Conservation (phyloP, 129 eudicot genomes). For the Calendula officinalis region DNA sequence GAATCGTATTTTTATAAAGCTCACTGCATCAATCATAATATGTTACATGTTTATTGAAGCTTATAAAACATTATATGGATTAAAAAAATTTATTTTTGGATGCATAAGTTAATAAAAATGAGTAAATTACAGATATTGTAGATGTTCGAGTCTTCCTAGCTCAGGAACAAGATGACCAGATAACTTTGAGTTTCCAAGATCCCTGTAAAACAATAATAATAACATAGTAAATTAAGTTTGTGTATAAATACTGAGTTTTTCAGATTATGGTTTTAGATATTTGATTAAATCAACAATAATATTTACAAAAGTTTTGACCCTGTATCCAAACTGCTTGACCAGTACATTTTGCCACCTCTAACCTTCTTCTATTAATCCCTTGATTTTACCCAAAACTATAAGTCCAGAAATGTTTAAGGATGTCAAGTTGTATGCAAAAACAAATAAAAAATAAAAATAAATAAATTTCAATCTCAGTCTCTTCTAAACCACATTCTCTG, state of each 20-base stretch:
- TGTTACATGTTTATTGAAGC: not conserved
- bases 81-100: too few species aligned
- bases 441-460: too few species aligned
- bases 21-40: slow-evolving; percentile 49
- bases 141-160: slow-evolving; percentile 85
- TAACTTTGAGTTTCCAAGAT: slow-evolving; percentile 90
- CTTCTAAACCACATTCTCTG: too few species aligned
- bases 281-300: not conserved
- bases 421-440: too few species aligned
- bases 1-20: slow-evolving; percentile 83
- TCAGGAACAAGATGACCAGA: slow-evolving; percentile 89
- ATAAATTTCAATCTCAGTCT: too few species aligned
- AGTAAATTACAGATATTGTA: slow-evolving; percentile 84
- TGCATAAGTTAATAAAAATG: not conserved
- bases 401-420: too few species aligned
- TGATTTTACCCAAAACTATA: too few species aligned
- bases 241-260: not conserved
- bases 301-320: too few species aligned
- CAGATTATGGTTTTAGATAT: slow-evolving; percentile 8
- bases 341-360: too few species aligned
- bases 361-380: too few species aligned
- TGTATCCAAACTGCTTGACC: not conserved
- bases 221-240: slow-evolving; percentile 1
- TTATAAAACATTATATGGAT: not conserved
- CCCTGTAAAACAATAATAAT: slow-evolving; percentile 48